phyloP scores from a whole-genome alignment of 305 asterid genomes.

The Fraxinus velutina region DNA sequence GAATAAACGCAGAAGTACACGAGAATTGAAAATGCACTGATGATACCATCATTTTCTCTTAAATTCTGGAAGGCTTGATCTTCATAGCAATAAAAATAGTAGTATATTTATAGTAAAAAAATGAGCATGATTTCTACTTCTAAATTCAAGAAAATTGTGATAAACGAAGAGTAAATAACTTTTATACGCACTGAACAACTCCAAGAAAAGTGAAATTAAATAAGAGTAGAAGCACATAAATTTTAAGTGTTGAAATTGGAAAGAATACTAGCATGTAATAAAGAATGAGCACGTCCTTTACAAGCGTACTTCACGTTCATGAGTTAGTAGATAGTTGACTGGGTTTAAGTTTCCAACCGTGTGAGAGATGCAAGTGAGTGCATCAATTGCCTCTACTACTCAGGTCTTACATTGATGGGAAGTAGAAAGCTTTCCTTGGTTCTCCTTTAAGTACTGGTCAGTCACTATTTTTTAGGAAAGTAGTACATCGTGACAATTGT shows the following conservation, averaged over 20 bases:
- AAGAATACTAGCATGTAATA: not conserved
- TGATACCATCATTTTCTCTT: not conserved
- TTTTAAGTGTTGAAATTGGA: not conserved
- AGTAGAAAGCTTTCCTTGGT: not conserved
- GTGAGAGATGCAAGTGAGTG: not conserved
- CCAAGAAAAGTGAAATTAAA: not conserved
- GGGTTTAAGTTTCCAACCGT: not conserved
- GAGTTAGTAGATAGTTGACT: not conserved
- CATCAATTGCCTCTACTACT: not conserved
- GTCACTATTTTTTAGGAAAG: not conserved
- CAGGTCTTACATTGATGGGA: not conserved
- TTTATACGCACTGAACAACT: not conserved
- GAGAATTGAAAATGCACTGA: not conserved
- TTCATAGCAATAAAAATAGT: not conserved
- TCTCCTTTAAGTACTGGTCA: not conserved
- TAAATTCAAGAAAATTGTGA: not conserved
- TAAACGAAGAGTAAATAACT: not conserved
- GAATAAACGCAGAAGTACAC: not conserved
- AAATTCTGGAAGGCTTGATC: not conserved
- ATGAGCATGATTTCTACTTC: not conserved
- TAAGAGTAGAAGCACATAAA: not conserved
- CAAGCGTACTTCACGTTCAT: not conserved
- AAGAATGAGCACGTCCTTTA: not conserved
- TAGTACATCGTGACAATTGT: not conserved
- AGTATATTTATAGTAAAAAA: not conserved